Conservation (phyloP, 805 yeast species). For the Saturnispora hagleri region DNA sequence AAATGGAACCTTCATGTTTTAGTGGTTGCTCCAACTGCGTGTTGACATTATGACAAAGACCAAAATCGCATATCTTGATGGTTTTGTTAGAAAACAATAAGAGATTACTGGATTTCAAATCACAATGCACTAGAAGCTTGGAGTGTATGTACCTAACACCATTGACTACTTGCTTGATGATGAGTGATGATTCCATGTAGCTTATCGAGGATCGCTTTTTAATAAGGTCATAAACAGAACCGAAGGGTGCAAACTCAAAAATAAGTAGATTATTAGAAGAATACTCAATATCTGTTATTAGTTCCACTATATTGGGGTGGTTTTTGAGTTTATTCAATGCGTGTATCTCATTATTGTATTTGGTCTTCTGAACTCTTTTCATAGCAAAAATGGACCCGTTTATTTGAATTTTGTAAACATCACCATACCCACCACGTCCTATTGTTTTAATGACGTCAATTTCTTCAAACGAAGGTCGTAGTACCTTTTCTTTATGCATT, state of each 20-base stretch:
- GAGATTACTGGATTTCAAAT: conserved; percentile 69
- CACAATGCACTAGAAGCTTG: conserved; percentile 72
- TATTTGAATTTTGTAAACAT: conserved; percentile 44
- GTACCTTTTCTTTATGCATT: not conserved
- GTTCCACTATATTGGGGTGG: not conserved
- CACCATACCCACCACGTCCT: conserved; percentile 90
- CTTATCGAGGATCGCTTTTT: not conserved
- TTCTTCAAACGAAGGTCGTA: not conserved
- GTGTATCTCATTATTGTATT: not conserved
- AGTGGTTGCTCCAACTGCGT: not conserved
- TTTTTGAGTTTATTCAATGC: not conserved
- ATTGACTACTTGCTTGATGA: not conserved
- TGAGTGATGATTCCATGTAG: not conserved
- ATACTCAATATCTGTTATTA: not conserved
- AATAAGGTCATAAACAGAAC: conserved; percentile 2
- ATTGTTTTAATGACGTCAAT: conserved; percentile 21
- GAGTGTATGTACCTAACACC: conserved; percentile 15
- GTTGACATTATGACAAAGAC: conserved; percentile 40
- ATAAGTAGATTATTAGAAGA: not conserved
- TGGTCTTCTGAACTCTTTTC: conserved; percentile 17
- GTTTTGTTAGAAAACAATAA: conserved; percentile 40
- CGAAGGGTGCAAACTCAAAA: conserved; percentile 35
- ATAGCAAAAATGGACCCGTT: conserved; percentile 18
- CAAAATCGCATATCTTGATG: conserved; percentile 70
- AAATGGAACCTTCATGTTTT: conserved; percentile 71